A percentile compares a stretch with the other conserved stretches of the same genome.
Conservation (phyloP, 306 rosid species). For the Cyclanthera cordifolia region DNA sequence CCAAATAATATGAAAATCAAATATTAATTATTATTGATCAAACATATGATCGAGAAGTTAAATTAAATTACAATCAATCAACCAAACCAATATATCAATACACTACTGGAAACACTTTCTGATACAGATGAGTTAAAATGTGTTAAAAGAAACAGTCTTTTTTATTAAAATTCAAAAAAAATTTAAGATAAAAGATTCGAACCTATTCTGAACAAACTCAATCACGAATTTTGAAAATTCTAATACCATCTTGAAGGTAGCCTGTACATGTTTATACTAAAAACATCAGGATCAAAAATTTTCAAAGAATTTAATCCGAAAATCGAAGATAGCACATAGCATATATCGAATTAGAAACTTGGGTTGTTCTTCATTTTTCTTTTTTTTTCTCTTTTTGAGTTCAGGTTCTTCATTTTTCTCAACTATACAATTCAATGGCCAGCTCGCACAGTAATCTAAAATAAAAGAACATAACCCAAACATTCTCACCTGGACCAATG, state of each 20-base stretch:
- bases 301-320: not conserved
- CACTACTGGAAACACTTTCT: too few relatives aligned
- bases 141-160: too few relatives aligned
- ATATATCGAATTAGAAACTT: not conserved
- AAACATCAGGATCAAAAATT: not conserved
- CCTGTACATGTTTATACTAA: not conserved
- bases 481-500: not conserved
- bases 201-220: too few relatives aligned
- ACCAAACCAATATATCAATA: too few relatives aligned
- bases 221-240: too few relatives aligned
- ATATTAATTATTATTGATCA: too few relatives aligned
- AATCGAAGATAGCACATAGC: not conserved
- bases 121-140: too few relatives aligned
- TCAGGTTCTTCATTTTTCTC: not conserved
- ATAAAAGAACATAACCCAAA: not conserved
- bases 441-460: not conserved
- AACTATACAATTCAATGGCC: not conserved
- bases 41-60: too few relatives aligned
- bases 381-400: not conserved
- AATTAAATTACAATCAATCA: too few relatives aligned
- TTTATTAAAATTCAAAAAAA: too few relatives aligned
- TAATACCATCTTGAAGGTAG: not conserved
- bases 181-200: too few relatives aligned
- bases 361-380: not conserved
- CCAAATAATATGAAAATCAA: too few relatives aligned